phyloP scores from a whole-genome alignment of 139 green algal genomes.

The Pleodorina starrii region DNA sequence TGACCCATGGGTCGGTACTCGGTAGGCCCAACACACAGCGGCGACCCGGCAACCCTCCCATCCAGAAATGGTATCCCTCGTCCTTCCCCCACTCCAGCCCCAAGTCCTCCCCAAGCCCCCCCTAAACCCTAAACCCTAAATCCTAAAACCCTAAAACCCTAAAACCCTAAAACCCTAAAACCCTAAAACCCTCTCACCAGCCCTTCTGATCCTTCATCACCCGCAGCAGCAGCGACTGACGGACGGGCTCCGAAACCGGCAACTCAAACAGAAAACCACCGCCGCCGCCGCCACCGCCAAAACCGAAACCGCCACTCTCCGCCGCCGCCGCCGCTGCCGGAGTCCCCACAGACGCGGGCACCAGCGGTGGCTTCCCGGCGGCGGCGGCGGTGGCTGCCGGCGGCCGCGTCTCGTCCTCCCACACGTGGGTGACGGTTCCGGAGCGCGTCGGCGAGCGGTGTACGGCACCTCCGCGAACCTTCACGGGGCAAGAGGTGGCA shows the following conservation, averaged over 20 bases:
- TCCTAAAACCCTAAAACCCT: too few species aligned
- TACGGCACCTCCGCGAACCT: background rate
- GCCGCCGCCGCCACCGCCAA: background rate
- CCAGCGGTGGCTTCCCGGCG: background rate
- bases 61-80: too few species aligned
- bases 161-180: too few species aligned
- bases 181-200: too few species aligned
- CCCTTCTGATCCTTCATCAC: background rate
- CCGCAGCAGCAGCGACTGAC: background rate
- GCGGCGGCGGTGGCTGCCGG: too few species aligned
- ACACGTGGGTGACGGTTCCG: background rate
- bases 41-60: too few species aligned
- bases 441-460: constrained; percentile 6
- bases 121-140: too few species aligned
- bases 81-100: too few species aligned
- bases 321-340: background rate
- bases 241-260: background rate
- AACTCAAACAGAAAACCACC: background rate
- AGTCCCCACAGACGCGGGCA: background rate
- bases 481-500: too few species aligned
- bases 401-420: background rate
- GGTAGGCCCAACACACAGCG: too few species aligned
- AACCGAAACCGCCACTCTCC: background rate
- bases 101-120: too few species aligned
- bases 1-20: too few species aligned